Base-by-base conservation (phyloP, 2,329 filamentous ascomycete genomes). In the Pleurostoma richardsiae region DNA sequence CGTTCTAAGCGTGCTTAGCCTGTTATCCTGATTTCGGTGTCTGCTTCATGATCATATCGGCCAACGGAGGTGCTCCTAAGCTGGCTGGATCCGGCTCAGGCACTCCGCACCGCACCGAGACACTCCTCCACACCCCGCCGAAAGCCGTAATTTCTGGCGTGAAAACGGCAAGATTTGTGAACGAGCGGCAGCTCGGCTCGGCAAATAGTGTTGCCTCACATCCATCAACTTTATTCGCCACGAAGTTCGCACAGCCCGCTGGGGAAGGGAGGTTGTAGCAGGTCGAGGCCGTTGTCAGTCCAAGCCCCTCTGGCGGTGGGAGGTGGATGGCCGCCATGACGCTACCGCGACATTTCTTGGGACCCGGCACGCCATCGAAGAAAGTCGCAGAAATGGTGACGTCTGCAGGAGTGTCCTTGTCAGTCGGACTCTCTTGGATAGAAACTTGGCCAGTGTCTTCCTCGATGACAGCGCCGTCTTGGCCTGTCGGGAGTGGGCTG, bases 341-440 rank as follows among this genome's bases (percentile, higher is more conserved):
- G 29, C 44, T 47, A 8, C 66, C 66, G 39, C 66, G 64, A 43
- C 66, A 69, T 38, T 56, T 46, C 36, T 64, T 65, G 3, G 65
- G 62, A 1, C 66, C 65, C 7, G 63, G 65, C 10, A 61, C 51
- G 10, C 62, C 59, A 30, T 59, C 61, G 55, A 63, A 69, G 43
- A 80, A 67, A 3, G 70, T 71, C 31, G 76, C 65, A 0, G 68
- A 70, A 54, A 77, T 76, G 30, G 71, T 68, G 26, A 80, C 63
- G 28, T 68, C 59, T 2, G 68, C 63, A 26, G 66, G 67, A 7
- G 68, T 69, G 42, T 69, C 68, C 41, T 68, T 69, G 43, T 71
- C 31, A 5, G 52, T 48, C 2, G 52, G 52, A 30, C 51, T 56
- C 31, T 68, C 72, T 55, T 77, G 74, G 42, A 79, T 70, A 46